Base-by-base conservation (phyloP, 345 rosid genomes). In the Zanthoxylum bungeanum region DNA sequence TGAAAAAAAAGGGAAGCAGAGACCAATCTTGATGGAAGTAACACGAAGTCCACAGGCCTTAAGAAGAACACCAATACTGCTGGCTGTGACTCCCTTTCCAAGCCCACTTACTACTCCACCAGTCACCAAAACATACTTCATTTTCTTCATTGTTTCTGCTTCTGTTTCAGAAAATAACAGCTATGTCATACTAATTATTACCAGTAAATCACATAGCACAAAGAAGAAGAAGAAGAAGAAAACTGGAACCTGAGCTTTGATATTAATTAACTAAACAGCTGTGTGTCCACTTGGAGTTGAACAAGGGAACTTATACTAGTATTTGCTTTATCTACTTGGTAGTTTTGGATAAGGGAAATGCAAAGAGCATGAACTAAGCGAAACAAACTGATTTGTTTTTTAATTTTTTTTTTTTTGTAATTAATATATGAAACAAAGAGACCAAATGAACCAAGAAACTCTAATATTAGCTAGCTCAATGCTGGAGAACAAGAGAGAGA, bases 21-120 rank as follows among this genome's bases (percentile, higher is more conserved):
- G 52, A 89, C 97, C 97, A 68, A 91, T 91, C 77, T 91, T 91
- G 63, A 91, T 89, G 50, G 86, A 85, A 77, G 97, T 91, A 74
- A 91, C 89, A 14, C 95, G 85, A 61, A 91, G 94, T 71, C 93
- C 95, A 71, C 90, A 89, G 60, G 90, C 86, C 72, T 89, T 83
- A 52, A 91, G 97, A 51, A 88, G 83, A 64, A 86, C 76, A 24
- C 92, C 90, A 65, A 84, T 79, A 75, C 90, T 88, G 55, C 90
- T 88, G 14, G 92, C 90, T 4, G 90, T 88, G 10, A 88, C 90
- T 72, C 92, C 90, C 80, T 88, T 88, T 5, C 92, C 92, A 62
- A 88, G 81, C 31, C 92, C 90, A 71, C 90, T 86, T 24, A 88
- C 90, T 8, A 88, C 91, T 75, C 91, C 93, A 9, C 93, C 93